Evolutionary conservation across 768 basidiomycete species (phyloP).

Genomic region (Boletellus ananas): DNA sequence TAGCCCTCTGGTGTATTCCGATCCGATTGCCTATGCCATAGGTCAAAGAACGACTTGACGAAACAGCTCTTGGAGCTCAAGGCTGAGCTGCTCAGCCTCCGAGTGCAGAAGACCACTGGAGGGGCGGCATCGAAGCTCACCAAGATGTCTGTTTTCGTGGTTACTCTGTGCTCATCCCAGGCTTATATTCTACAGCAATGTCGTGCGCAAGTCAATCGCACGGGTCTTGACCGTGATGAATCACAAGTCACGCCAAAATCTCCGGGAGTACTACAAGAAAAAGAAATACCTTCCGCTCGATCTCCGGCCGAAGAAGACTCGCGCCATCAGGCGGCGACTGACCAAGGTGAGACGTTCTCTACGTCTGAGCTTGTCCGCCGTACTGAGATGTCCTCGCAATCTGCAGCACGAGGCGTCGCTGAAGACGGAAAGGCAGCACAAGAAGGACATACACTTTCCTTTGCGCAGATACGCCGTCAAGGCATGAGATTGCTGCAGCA

Average conservation of each 20-base stretch:
- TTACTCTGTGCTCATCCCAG: background rate
- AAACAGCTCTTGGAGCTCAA: conserved; percentile 94
- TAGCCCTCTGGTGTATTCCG: background rate
- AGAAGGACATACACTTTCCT: conserved; percentile 95
- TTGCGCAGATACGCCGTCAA: conserved; percentile 92
- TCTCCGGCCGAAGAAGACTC: conserved; percentile 96
- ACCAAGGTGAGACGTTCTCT: conserved; percentile 62
- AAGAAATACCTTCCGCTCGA: conserved; percentile 97
- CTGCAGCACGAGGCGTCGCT: conserved; percentile 73
- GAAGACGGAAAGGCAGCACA: conserved; percentile 90
- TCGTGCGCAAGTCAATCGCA: conserved; percentile 98
- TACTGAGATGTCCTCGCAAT: conserved; percentile 8
- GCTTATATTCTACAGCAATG: conserved; percentile 52
- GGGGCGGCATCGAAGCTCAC: conserved; percentile 94
- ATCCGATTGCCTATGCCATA: conserved; percentile 30
- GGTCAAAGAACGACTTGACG: conserved; percentile 94
- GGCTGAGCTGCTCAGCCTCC: conserved; percentile 87
- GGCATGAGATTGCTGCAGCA: conserved; percentile 51
- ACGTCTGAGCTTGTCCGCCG: background rate
- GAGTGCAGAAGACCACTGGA: conserved; percentile 98
- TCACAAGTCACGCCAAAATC: conserved; percentile 95
- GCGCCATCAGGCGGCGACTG: conserved; percentile 94
- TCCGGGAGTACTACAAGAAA: conserved; percentile 96
- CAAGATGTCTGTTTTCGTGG: conserved; percentile 73
- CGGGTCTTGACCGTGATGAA: conserved; percentile 98